Base-by-base conservation (phyloP, 2,329 filamentous ascomycete genomes). In the Cladosporium sp. region DNA sequence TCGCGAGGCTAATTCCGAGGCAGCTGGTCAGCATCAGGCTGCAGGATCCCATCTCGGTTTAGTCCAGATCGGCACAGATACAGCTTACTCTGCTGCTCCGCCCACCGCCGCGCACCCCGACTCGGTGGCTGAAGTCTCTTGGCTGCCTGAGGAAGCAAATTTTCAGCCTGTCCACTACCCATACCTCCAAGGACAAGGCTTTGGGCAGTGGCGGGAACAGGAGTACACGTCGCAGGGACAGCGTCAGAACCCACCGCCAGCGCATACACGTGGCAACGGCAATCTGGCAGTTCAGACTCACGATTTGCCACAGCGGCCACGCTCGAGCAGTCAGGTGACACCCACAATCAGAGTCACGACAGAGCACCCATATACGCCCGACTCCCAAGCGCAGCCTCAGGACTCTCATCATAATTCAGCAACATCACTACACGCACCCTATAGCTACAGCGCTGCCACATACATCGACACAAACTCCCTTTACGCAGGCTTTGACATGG, bases 321-420 rank as follows among this genome's bases (percentile, higher is more conserved):
- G 56, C 42, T 39, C 55, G 28, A 42, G 47, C 14, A 19, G 55
- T 51, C 55, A 58, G 55, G 37, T 58, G 51, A 60, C 60, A 42
- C 66, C 66, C 38, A 49, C 49, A 50, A 66, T 68, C 61, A 63
- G 61, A 66, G 51, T 67, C 65, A 64, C 57, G 19, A 62, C 64
- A 30, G 61, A 63, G 50, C 36, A 59, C 20, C 22, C 58, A 30
- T 56, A 57, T 54, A 60, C 42, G 58, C 56, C 58, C 3, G 43
- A 59, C 12, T 49, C 37, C 25, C 51, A 45, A 42, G 42, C 14
- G 30, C 51, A 66, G 65, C 66, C 65, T 67, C 66, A 69, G 64
- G 63, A 63, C 62, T 59, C 56, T 45, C 56, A 59, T 6, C 49
- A 43, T 9, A 51, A 38, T n/a, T 59, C 56, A 17, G 47, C 56